Evolutionary conservation across 768 basidiomycete species (phyloP), one percentile per base, ranked within the genome.

Genomic region (Mycena capillaripes): DNA sequence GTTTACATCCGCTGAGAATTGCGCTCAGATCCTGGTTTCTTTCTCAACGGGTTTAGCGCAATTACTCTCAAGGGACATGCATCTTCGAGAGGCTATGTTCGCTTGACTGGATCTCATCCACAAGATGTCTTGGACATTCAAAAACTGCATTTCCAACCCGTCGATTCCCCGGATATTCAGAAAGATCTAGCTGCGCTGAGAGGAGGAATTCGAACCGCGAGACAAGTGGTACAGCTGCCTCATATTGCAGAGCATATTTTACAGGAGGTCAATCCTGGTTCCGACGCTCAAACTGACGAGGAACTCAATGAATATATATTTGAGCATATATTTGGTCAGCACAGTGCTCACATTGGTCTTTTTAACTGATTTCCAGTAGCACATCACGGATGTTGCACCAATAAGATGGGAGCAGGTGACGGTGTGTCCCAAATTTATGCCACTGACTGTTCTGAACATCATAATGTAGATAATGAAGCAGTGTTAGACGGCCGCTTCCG

Each of bases 161-260:
- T 65, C 52, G 63, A 65, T 30, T 65, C 52, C 4, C 50, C 63
- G 27, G 52, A 52, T 55, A 65, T 65, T 55, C 52, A 55, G 52
- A 65, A 25, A 65, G 52, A 52, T 42, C 46, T 62, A 30, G 46
- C 46, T 34, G 61, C 61, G 21, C 46, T 50, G 61, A 62, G 61
- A 62, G 61, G 61, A 62, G 61, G 61, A 62, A 65, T 65, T 48
- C 63, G 52, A 65, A 65, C 63, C 52, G 63, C 63, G 50, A 52
- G 63, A 32, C 50, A 65, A 38, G 52, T 65, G 40, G 63, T 65
- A 16, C 63, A 55, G 32, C 63, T 53, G 21, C 63, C 62, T 50
- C 62, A 64, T 53, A 64, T 64, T n/a, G 63, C 34, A 27, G 63
- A 55, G 63, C 63, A 65, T 52, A 52, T 65, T 55, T 48, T 52